Evolutionary conservation across 179 eudicot genomes (phyloP), one percentile per base, ranked within the genome.

Genomic region (Actinidia polygama): DNA sequence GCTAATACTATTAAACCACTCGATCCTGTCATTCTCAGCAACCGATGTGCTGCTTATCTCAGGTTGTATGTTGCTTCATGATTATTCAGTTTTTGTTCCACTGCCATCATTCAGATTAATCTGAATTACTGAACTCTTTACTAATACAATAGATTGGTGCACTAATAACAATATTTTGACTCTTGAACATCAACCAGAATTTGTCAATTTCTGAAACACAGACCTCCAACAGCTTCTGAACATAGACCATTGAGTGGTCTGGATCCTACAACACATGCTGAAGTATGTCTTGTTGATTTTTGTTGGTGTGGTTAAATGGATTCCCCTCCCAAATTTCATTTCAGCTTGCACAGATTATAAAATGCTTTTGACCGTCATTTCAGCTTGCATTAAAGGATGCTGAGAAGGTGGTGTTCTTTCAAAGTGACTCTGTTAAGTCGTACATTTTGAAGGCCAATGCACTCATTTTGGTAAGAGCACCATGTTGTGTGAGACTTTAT

Each of bases 341-440:
- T 30, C 69, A 16, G 18, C 24, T 73, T 18, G 68, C 4, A 11
- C 67, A n/a, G 67, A 53, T 30, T 12, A 72, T 51, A 46, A 69
- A 47, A 40, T 72, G 24, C 14, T 36, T 54, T 73, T 62, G 62
- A 50, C 23, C 50, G 63, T 80, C 21, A 66, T 78, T 86, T 82
- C 91, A 96, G 99, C 95, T 96, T 89, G 98, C 99, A 30, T 83
- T 95, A 36, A 96, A 94, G 87, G 99, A 96, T 92, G 98, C 97
- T 54, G 98, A 96, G 78, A 95, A 95, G 89, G 90, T 96, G 74
- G 85, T 92, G 90, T 86, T 76, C 82, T 51, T 88, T 70, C 89
- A 80, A 81, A 88, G 82, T 86, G 88, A 89, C 81, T 89, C 90
- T 69, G 87, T 83, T 36, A 91, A 83, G 78, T 86, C 98, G 3